A percentile compares a stretch with the other conserved stretches of the same genome.
Evolutionary conservation across 225 moss, liverwort and hornwort species (phyloP).

Genomic region (Bryoerythrophyllum caledonicum): DNA sequence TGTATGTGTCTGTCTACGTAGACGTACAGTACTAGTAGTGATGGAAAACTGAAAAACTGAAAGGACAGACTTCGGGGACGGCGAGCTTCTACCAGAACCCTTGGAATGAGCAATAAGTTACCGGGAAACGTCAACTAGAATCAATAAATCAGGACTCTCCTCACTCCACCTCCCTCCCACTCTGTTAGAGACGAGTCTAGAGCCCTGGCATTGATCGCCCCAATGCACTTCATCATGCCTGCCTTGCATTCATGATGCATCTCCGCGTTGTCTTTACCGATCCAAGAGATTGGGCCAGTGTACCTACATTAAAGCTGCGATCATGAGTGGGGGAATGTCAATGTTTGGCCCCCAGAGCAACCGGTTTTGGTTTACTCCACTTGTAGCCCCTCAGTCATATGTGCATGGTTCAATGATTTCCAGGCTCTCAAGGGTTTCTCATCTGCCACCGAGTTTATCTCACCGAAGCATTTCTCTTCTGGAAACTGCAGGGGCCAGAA

Average conservation of each 20-base stretch:
- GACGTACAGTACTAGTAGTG: not conserved
- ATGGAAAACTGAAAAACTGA: not conserved
- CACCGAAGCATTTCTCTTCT: too few species aligned
- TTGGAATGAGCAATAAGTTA: slow-evolving; percentile 11
- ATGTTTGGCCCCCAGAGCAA: not conserved
- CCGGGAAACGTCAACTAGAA: slow-evolving; percentile 8
- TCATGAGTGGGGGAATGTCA: slow-evolving; percentile 12
- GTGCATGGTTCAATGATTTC: not conserved
- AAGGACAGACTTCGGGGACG: not conserved
- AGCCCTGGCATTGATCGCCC: not conserved
- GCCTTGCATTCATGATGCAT: not conserved
- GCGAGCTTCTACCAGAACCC: slow-evolving; percentile 9
- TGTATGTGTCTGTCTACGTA: not conserved
- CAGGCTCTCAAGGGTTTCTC: too few species aligned
- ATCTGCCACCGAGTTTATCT: too few species aligned
- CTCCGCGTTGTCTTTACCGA: not conserved
- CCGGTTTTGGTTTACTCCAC: not conserved
- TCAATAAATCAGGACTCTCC: slow-evolving; percentile 13
- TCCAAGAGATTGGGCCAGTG: not conserved
- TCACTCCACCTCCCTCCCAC: not conserved
- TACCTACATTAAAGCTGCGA: not conserved
- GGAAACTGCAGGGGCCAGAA: too few species aligned
- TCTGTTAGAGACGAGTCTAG: not conserved
- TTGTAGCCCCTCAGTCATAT: too few species aligned
- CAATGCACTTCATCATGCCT: not conserved